These are phyloP conservation scores for Skeletonema grethae DNA, from an alignment of 108 stramenopile genomes.

Conservation along the genomic window DNA sequence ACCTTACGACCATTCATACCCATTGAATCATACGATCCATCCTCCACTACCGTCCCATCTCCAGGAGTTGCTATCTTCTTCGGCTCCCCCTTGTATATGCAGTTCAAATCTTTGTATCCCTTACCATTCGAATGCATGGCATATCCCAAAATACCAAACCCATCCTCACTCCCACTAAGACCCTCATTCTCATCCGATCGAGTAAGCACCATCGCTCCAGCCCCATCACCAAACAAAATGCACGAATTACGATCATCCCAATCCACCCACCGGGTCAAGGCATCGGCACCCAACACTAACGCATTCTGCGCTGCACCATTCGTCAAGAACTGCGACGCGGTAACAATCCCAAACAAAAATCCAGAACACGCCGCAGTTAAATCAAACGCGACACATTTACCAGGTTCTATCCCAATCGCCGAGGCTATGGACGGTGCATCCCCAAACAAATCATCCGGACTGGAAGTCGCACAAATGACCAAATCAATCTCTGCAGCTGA, in stretches of 20 bases:
- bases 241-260: slow-evolving; percentile 96
- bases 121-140: slow-evolving; percentile 92
- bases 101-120: slow-evolving; percentile 85
- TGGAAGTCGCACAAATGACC: slow-evolving; percentile 90
- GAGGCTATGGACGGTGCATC: slow-evolving; percentile 90
- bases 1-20: slow-evolving; percentile 95
- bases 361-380: slow-evolving; percentile 96
- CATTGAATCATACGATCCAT: slow-evolving; percentile 77
- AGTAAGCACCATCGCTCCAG: slow-evolving; percentile 91
- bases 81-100: slow-evolving; percentile 71
- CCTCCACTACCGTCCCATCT: slow-evolving; percentile 64
- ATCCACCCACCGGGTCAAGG: slow-evolving; percentile 92
- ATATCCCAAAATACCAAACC: slow-evolving; percentile 85
- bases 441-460: slow-evolving; percentile 96
- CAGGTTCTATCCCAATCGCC: slow-evolving; percentile 68
- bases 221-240: slow-evolving; percentile 97
- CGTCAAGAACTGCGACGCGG: slow-evolving; percentile 88
- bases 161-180: slow-evolving; percentile 34
- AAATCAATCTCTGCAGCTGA: slow-evolving; percentile 79
- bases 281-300: slow-evolving; percentile 93
- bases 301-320: slow-evolving; percentile 69
- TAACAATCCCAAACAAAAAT: slow-evolving; percentile 93
- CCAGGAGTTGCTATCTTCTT: slow-evolving; percentile 71
- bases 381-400: slow-evolving; percentile 90
- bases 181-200: slow-evolving; percentile 33